Base-by-base conservation (phyloP, 768 basidiomycete species). In the Leccinum broughii region DNA sequence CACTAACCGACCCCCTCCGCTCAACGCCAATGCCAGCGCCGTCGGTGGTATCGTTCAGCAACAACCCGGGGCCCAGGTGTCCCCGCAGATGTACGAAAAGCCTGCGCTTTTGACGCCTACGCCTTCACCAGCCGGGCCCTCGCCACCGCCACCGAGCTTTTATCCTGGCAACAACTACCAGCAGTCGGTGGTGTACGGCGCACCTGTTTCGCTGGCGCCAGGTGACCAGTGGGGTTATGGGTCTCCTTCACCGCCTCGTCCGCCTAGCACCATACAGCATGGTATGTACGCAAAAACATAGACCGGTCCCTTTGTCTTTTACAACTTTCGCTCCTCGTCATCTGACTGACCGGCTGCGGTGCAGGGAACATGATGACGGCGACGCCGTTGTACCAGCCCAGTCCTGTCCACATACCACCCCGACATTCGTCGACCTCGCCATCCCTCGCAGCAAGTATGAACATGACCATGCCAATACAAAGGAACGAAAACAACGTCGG, bases 11-110 rank as follows among this genome's bases (percentile, higher is more conserved):
- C 64, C 68, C 0, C 65, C 64, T 34, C 63, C 71, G 6, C 62
- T 66, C 28, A 68, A 75, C 24, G 71, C 76, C 26, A 50, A 51
- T 17, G 2, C 41, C 3, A n/a, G 41, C 39, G 22, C 48, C 13
- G 48, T 17, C 1, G 73, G 69, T 0, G 72, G 70, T 20, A 64
- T 84, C 57, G 76, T 82, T 5, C 77, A 70, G 53, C 80, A 83
- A 24, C 89, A 91, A 64, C 89, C 89, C 0, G 64, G 61, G 0
- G 75, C 77, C 3, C 75, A 77, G 14, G 65, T 64, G 64, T 73
- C 41, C 69, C 58, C 80, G 54, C 72, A 75, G 32, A 61, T 58
- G 51, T 65, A 68, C 54, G 80, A 80, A 66, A 80, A 85, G 70
- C 76, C 78, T 56, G 61, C 64, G 13, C 63, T 82, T 71, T 68